Evolutionary conservation across 1,284 basidiomycete genomes (phyloP).

Genomic region (Tremellales sp.): DNA sequence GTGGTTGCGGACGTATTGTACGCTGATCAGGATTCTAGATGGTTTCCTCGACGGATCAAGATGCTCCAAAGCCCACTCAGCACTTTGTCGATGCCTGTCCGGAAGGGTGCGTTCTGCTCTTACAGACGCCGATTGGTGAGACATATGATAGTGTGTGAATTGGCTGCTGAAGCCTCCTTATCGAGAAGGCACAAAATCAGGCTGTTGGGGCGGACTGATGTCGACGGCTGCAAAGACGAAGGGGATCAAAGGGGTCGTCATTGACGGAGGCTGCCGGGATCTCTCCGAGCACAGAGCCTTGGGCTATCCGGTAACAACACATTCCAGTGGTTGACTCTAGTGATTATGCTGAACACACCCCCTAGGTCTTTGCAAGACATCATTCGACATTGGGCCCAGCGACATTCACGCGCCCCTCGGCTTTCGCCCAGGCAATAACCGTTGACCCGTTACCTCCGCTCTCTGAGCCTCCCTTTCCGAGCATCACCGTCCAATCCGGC

Average conservation of each 20-base stretch:
- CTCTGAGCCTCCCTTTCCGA: conserved; percentile 8
- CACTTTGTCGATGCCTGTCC: conserved; percentile 85
- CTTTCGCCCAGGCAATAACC: conserved; percentile 67
- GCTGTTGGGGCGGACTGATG: conserved; percentile 51
- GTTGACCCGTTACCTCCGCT: conserved; percentile 48
- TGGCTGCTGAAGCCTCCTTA: too few relatives aligned
- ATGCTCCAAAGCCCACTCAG: conserved; percentile 62
- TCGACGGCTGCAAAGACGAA: conserved; percentile 48
- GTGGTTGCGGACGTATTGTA: not conserved
- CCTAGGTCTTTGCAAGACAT: conserved; percentile 32
- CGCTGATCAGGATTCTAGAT: conserved; percentile 51
- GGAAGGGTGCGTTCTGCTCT: conserved; percentile 65
- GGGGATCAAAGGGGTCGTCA: conserved; percentile 47
- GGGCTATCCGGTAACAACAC: conserved; percentile 41
- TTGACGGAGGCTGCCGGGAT: conserved; percentile 52
- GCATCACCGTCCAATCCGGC: conserved; percentile 64
- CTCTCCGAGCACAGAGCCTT: conserved; percentile 48
- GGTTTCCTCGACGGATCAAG: conserved; percentile 61
- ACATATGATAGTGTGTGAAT: conserved; percentile 15
- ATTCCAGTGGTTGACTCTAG: not conserved
- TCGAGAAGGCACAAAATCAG: conserved; percentile 27
- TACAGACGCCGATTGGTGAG: conserved; percentile 70
- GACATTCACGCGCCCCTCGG: conserved; percentile 78
- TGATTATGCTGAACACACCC: not conserved
- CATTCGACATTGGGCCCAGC: conserved; percentile 66